Evolutionary conservation across 2,329 filamentous ascomycete genomes (phyloP), one percentile per base, ranked within the genome.

Genomic region (Cucurbitaria berberidis): DNA sequence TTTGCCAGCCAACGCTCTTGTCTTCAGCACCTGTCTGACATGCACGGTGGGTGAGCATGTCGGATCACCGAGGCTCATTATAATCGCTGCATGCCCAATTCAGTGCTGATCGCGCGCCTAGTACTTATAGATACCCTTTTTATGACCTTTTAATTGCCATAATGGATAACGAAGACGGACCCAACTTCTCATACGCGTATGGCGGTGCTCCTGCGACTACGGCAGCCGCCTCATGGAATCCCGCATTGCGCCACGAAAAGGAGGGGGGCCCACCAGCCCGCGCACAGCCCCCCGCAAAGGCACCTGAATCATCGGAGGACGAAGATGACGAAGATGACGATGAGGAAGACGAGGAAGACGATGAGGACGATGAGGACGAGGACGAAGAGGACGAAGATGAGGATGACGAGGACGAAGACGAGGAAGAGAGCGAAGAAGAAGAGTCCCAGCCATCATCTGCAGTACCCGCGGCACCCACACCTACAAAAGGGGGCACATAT

Each of bases 161-260:
- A 62, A 75, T 74, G 72, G 70, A 69, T 36, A 48, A 67, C 59
- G 70, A 74, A 26, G 67, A 67, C 57, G 72, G 62, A 19, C 74
- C 76, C 51, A 72, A 77, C 63, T 77, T 75, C 60, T 73, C 74
- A 43, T 74, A 74, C 65, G 76, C 76, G 43, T 75, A 68, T 60
- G 62, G 60, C 36, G 66, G 64, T 52, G 55, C 59, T 16, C 55
- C 64, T 45, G 49, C 65, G 16, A 46, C 62, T 26, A 51, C 61
- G 3, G 38, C 62, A 18, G 48, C 59, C 13, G 47, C 77, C 48
- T 78, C 79, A 18, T 85, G 83, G 84, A 82, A 86, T 75, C 82
- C 83, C 39, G 82, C 83, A 18, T 69, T 82, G 55, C 74, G 81
- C 65, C 77, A 79, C 32, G 77, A 83, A 51, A 61, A 68, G 30